phyloP scores from a whole-genome alignment of 345 rosid genomes.

The Citrus reticulata region DNA sequence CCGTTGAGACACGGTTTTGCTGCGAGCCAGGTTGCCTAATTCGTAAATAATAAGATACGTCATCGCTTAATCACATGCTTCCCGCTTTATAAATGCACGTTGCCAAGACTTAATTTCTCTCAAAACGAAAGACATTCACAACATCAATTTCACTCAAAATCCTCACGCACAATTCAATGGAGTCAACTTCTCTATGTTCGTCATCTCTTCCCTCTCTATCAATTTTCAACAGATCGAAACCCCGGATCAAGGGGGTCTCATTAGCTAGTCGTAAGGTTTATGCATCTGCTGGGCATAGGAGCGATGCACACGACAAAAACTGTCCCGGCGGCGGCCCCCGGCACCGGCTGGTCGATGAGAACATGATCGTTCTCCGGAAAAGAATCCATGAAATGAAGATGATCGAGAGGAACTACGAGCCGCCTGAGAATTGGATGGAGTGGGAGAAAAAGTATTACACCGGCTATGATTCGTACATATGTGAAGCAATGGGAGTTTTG shows the following conservation, averaged over 20 bases:
- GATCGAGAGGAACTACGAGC: constrained; percentile 64
- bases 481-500: constrained; percentile 43
- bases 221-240: not conserved
- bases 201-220: not conserved
- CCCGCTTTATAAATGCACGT: not conserved
- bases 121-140: not conserved
- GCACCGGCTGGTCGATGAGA: constrained; percentile 43
- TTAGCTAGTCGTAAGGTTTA: not conserved
- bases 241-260: not conserved
- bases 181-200: not conserved
- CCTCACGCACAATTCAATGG: not conserved
- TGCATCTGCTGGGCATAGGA: not conserved
- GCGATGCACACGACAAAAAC: not conserved
- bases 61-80: not conserved
- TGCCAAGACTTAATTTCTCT: not conserved
- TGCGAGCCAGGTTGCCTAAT: not conserved
- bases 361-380: constrained; percentile 57
- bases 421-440: constrained; percentile 61
- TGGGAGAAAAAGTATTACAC: constrained; percentile 65
- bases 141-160: not conserved
- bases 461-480: constrained; percentile 45
- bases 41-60: not conserved
- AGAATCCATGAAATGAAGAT: constrained; percentile 59
- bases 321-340: not conserved
- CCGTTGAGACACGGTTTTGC: constrained; percentile 1